phyloP scores from a whole-genome alignment of 345 rosid genomes.

The Euphorbia pulcherrima region DNA sequence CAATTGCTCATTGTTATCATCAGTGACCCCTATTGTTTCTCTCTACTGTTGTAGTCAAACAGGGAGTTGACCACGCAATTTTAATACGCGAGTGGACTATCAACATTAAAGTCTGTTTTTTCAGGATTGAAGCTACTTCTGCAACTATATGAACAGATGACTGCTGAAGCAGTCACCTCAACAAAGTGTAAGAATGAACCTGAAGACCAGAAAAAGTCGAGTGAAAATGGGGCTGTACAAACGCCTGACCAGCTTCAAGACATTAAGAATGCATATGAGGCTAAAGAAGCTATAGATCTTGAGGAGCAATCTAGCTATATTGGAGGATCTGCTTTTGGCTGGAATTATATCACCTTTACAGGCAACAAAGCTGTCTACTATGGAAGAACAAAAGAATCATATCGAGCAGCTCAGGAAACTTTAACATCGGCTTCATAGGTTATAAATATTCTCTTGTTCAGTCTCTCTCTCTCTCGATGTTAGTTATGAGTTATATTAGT shows the following conservation, averaged over 20 bases:
- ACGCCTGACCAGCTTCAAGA: constrained; percentile 24
- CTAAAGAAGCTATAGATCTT: constrained; percentile 30
- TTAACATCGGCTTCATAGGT: constrained; percentile 9
- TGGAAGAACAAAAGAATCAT: constrained; percentile 70
- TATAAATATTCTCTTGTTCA: neutral
- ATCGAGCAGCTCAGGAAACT: constrained; percentile 40
- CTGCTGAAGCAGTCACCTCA: constrained; percentile 32
- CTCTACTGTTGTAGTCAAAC: neutral
- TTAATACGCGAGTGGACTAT: neutral
- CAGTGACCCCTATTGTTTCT: neutral
- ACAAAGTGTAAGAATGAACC: constrained; percentile 28
- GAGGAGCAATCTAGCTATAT: constrained; percentile 34
- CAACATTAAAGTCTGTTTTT: constrained; percentile 1
- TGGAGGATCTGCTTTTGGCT: constrained; percentile 90
- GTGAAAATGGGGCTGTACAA: constrained; percentile 38
- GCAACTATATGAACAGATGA: constrained; percentile 53
- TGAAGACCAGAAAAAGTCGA: constrained; percentile 32
- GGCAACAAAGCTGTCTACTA: constrained; percentile 47
- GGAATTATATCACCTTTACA: constrained; percentile 71
- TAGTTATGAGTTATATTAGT: neutral
- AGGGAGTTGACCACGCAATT: neutral
- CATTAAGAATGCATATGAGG: constrained; percentile 29
- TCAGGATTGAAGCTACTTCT: constrained; percentile 63
- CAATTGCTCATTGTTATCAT: neutral
- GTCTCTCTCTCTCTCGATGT: neutral